These are phyloP conservation scores for Coniosporium apollinis DNA, from an alignment of 495 filamentous ascomycete species.

Conservation along the genomic window DNA sequence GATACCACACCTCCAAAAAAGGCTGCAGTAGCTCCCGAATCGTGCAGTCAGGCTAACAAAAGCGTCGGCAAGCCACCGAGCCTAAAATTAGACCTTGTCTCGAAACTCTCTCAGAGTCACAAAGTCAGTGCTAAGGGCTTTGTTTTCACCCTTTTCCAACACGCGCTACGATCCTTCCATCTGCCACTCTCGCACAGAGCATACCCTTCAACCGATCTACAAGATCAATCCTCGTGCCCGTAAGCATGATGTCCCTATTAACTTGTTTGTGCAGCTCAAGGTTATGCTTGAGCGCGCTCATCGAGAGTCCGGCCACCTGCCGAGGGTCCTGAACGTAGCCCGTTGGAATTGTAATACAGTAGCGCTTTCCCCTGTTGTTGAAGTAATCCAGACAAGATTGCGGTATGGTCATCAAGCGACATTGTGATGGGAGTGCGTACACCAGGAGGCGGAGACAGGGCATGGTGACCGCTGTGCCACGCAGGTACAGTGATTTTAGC, in stretches of 20 bases:
- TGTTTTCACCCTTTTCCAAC: conserved; percentile 11
- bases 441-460: conserved; percentile 20
- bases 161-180: conserved; percentile 12
- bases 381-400: conserved; percentile 12
- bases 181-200: conserved; percentile 16
- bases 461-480: conserved; percentile 19
- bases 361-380: conserved; percentile 11
- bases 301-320: conserved; percentile 11
- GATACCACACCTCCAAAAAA: no score
- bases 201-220: conserved; percentile 12
- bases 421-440: conserved; percentile 11
- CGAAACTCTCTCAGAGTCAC: no score
- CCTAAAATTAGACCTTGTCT: no score
- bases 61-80: no score
- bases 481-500: conserved; percentile 17
- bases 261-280: conserved; percentile 17
- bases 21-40: no score
- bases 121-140: no score
- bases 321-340: conserved; percentile 12
- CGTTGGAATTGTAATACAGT: conserved; percentile 15
- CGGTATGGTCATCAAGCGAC: conserved; percentile 19
- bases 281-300: conserved; percentile 17
- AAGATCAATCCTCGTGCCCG: conserved; percentile 17
- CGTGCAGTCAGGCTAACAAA: no score
- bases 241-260: conserved; percentile 16